Conservation (phyloP, 371 early-diverging fungal genomes). For the Capillidium rhysosporum region DNA sequence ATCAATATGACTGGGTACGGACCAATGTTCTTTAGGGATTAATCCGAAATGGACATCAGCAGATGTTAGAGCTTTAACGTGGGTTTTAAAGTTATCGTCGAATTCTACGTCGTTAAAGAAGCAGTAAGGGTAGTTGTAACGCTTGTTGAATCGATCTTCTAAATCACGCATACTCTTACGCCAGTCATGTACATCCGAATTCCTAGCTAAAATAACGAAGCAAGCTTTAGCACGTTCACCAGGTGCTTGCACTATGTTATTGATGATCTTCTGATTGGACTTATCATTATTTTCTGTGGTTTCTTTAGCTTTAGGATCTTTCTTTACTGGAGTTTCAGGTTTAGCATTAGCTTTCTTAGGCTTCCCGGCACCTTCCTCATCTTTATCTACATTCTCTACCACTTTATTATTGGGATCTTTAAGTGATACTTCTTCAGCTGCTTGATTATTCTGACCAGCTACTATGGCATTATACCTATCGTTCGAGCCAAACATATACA, state of each 20-base stretch:
- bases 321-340: too few relatives aligned
- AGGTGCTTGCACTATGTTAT: not conserved
- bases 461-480: too few relatives aligned
- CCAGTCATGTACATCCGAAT: constrained; percentile 51
- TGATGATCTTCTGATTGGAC: too few relatives aligned
- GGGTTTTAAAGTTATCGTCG: constrained; percentile 35
- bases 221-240: constrained; percentile 29
- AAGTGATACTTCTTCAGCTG: too few relatives aligned
- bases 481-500: too few relatives aligned
- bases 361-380: too few relatives aligned
- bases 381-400: too few relatives aligned
- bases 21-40: constrained; percentile 48
- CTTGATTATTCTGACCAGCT: too few relatives aligned
- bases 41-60: constrained; percentile 23
- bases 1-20: constrained; percentile 38
- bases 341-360: too few relatives aligned
- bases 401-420: too few relatives aligned
- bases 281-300: too few relatives aligned
- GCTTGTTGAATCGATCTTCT: constrained; percentile 65
- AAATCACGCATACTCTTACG: constrained; percentile 45
- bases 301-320: too few relatives aligned
- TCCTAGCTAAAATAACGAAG: constrained; percentile 39
- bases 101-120: constrained; percentile 74
- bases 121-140: constrained; percentile 77
- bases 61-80: constrained; percentile 27